phyloP scores from a whole-genome alignment of 2,329 filamentous ascomycete genomes.

The Epichloe gansuensis region DNA sequence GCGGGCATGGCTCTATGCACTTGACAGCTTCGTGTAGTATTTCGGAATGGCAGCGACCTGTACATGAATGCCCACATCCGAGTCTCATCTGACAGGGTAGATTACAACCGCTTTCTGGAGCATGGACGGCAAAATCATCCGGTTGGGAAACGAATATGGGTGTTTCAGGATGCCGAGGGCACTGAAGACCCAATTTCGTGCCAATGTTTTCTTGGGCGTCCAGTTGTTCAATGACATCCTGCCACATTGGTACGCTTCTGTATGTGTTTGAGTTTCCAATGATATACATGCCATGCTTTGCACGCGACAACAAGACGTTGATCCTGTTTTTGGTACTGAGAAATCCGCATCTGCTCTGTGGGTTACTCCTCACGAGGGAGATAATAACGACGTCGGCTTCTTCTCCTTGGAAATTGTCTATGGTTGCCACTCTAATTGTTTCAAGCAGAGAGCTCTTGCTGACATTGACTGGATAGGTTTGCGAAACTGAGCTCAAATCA shows the following conservation, averaged over 20 bases:
- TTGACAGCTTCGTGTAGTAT: conserved; percentile 32
- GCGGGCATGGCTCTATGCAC: conserved; percentile 33
- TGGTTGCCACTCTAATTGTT: conserved; percentile 46
- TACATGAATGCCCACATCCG: conserved; percentile 35
- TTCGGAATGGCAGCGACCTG: conserved; percentile 34
- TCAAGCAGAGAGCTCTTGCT: conserved; percentile 27
- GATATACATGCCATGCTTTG: conserved; percentile 58
- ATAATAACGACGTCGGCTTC: conserved; percentile 61
- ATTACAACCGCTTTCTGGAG: conserved; percentile 52
- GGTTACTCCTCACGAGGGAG: conserved; percentile 60
- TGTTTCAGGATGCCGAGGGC: conserved; percentile 46
- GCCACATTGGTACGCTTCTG: conserved; percentile 49
- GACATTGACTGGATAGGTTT: neutral
- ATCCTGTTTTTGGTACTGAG: conserved; percentile 54
- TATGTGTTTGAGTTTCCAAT: conserved; percentile 55
- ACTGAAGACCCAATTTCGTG: conserved; percentile 38
- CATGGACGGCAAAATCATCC: conserved; percentile 42
- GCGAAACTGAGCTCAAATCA: neutral
- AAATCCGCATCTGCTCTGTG: conserved; percentile 46
- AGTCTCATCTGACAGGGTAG: conserved; percentile 37
- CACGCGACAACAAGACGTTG: conserved; percentile 56
- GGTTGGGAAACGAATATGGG: conserved; percentile 37
- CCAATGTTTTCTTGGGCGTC: conserved; percentile 34
- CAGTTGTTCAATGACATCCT: conserved; percentile 42
- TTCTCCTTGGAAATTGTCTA: conserved; percentile 71